A percentile compares a stretch with the other conserved stretches of the same genome.
Conservation (phyloP, 164 flowering plant genomes). For the Vitis cinerea region DNA sequence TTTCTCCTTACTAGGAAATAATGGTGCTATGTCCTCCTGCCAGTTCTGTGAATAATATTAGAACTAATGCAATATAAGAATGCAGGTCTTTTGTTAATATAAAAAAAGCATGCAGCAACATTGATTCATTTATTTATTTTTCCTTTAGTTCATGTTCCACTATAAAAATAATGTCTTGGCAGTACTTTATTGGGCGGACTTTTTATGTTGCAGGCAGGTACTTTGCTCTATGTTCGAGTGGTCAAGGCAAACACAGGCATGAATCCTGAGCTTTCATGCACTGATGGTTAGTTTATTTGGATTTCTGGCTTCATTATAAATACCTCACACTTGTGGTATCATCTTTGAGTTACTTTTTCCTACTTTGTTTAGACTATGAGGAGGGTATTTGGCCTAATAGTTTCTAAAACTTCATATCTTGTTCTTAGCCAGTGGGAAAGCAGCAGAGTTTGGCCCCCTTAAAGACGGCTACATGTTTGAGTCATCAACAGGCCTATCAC, state of each 20-base stretch:
- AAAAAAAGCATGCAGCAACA: no score
- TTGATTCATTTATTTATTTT: background rate
- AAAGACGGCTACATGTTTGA: conserved; percentile 92
- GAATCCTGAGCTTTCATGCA: conserved; percentile 95
- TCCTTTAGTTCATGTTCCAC: background rate
- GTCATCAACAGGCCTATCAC: conserved; percentile 81
- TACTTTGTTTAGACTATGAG: background rate
- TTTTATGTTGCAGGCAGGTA: conserved; percentile 56
- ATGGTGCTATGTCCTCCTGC: no score
- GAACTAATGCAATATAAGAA: no score
- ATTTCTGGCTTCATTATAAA: conserved; percentile 1
- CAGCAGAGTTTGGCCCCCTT: conserved; percentile 80
- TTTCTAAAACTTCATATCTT: background rate
- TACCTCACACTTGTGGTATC: background rate
- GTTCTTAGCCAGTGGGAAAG: conserved; percentile 73
- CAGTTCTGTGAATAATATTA: no score
- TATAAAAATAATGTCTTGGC: no score
- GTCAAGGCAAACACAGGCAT: conserved; percentile 84
- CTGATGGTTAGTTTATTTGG: conserved; percentile 62
- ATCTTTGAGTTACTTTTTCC: background rate
- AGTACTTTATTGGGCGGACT: background rate
- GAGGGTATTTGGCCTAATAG: background rate
- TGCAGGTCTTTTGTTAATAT: no score
- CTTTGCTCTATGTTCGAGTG: conserved; percentile 80
- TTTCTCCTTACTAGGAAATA: no score